phyloP scores from a whole-genome alignment of 805 yeast genomes.

The Candida wancherniae region DNA sequence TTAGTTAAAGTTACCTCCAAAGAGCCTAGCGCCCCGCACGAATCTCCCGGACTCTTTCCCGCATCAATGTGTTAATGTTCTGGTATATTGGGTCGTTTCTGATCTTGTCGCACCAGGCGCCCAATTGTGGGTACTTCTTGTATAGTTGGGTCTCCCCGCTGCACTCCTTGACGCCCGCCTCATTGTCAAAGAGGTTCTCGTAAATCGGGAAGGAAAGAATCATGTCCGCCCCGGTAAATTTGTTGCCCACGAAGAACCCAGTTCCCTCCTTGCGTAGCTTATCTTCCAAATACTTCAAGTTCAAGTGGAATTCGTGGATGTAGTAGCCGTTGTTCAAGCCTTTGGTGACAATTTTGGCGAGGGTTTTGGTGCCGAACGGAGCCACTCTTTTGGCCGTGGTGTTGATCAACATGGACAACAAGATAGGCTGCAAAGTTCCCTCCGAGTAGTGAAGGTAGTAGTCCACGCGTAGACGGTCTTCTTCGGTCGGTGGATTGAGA shows the following conservation, averaged over 20 bases:
- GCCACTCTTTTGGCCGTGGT: conserved; percentile 37
- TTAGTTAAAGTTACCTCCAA: no score
- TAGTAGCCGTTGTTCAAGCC: conserved; percentile 48
- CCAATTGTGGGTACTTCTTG: conserved; percentile 31
- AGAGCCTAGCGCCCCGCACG: no score
- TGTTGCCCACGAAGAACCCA: conserved; percentile 45
- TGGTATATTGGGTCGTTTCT: conserved; percentile 30
- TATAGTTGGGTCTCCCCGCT: conserved; percentile 31
- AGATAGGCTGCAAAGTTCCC: conserved; percentile 52
- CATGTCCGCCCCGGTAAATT: conserved; percentile 54
- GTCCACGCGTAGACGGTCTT: conserved; percentile 41
- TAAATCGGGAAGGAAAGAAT: conserved; percentile 45
- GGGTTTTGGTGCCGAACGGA: conserved; percentile 45
- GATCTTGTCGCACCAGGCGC: conserved; percentile 34
- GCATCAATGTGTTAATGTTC: conserved; percentile 29
- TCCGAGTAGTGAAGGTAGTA: conserved; percentile 58
- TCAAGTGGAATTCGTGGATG: conserved; percentile 39
- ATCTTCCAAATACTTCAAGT: conserved; percentile 39
- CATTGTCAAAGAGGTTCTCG: conserved; percentile 25
- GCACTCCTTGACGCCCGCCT: conserved; percentile 29
- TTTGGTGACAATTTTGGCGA: conserved; percentile 41
- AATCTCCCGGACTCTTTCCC: conserved; percentile 22
- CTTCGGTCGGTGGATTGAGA: conserved; percentile 34
- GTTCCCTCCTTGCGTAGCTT: conserved; percentile 27
- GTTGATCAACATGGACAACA: conserved; percentile 36